Percentiles rank a stretch among this genome's conserved stretches.
Conservation (phyloP, 2,329 filamentous ascomycete genomes). For the Cladosporium phlei region DNA sequence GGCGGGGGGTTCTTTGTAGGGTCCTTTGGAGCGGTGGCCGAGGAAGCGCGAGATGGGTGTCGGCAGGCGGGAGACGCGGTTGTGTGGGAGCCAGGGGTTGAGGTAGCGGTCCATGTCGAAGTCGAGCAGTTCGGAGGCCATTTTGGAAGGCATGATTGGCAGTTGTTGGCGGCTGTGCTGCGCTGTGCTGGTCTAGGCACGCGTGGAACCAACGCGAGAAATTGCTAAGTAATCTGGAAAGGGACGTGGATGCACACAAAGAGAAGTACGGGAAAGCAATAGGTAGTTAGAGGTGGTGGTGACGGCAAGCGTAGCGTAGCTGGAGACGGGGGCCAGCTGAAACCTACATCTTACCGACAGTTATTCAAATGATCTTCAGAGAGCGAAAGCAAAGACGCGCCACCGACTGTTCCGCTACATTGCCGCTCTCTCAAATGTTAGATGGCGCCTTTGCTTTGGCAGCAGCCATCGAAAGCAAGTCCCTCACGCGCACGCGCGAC, state of each 20-base stretch:
- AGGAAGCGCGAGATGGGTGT: slow-evolving; percentile 63
- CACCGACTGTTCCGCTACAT: slow-evolving; percentile 9
- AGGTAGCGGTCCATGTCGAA: slow-evolving; percentile 75
- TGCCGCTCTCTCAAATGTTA: neutral
- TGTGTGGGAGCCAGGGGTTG: slow-evolving; percentile 64
- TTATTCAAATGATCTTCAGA: too few relatives aligned
- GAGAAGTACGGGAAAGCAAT: too few relatives aligned
- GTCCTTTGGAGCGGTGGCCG: slow-evolving; percentile 38
- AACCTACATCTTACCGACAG: too few relatives aligned
- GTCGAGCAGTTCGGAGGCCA: slow-evolving; percentile 34
- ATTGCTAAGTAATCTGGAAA: too few relatives aligned
- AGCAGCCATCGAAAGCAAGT: too few relatives aligned
- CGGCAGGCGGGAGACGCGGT: slow-evolving; percentile 61
- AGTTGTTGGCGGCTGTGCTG: neutral
- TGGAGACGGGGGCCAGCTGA: too few relatives aligned
- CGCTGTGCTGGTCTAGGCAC: too few relatives aligned
- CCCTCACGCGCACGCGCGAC: slow-evolving; percentile 6
- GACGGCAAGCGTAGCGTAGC: too few relatives aligned
- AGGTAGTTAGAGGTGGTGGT: too few relatives aligned
- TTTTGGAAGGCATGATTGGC: slow-evolving; percentile 6
- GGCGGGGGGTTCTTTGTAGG: slow-evolving; percentile 38
- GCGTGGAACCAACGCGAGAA: too few relatives aligned
- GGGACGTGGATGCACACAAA: too few relatives aligned
- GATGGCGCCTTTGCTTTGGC: neutral
- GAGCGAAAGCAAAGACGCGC: too few relatives aligned